phyloP scores from a whole-genome alignment of 768 basidiomycete genomes.

The Tricholoma terreum region DNA sequence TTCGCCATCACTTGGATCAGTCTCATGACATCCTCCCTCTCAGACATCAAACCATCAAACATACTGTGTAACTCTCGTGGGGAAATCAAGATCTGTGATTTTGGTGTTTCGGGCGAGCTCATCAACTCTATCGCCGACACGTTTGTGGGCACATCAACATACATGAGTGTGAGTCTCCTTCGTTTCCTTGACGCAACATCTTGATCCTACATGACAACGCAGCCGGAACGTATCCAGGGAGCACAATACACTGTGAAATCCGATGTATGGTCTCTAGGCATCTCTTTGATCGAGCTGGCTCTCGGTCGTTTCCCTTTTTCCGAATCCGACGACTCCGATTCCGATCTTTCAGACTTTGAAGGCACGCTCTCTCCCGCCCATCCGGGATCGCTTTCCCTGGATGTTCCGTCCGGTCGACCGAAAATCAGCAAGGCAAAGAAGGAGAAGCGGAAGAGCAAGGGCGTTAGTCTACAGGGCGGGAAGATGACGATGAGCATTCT shows the following conservation, averaged over 20 bases:
- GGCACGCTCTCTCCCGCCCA: conserved; percentile 73
- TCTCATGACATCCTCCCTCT: conserved; percentile 12
- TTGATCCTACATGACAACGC: conserved; percentile 7
- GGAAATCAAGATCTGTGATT: conserved; percentile 98
- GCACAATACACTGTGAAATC: conserved; percentile 98
- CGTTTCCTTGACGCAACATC: conserved; percentile 4
- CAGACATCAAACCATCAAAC: conserved; percentile 99
- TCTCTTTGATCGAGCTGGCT: conserved; percentile 94
- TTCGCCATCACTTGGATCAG: not conserved
- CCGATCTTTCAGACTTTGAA: conserved; percentile 77
- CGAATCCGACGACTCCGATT: conserved; percentile 73
- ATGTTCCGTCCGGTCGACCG: conserved; percentile 34
- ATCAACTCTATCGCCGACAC: conserved; percentile 99
- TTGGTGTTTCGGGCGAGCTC: conserved; percentile 97
- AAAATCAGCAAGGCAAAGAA: conserved; percentile 53
- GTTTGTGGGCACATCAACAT: conserved; percentile 97
- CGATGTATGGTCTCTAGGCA: conserved; percentile 98
- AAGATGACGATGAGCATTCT: conserved; percentile 98
- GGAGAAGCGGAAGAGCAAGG: conserved; percentile 85
- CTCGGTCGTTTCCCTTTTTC: conserved; percentile 97
- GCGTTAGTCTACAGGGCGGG: conserved; percentile 90
- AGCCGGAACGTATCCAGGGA: conserved; percentile 99
- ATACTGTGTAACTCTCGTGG: conserved; percentile 93
- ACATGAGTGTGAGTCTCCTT: conserved; percentile 88
- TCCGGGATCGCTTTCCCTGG: conserved; percentile 52